Evolutionary conservation across 331 rosid genomes (phyloP).

Genomic region (Telfairia occidentalis): DNA sequence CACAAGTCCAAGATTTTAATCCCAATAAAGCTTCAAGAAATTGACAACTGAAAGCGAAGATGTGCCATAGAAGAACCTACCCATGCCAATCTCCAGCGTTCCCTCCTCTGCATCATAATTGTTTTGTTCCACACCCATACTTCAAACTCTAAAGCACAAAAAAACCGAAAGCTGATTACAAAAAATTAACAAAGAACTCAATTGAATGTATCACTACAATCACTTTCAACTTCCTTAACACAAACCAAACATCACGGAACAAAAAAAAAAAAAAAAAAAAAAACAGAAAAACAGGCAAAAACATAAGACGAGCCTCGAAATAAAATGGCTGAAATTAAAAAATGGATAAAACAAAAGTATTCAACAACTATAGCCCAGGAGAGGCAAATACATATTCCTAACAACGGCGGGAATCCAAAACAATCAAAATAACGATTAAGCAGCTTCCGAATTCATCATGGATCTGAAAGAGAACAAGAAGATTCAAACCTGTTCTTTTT

Average conservation of each 20-base stretch:
- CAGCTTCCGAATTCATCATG: not conserved
- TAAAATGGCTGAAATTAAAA: not conserved
- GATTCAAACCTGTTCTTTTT: constrained; percentile 4
- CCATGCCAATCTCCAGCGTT: constrained; percentile 87
- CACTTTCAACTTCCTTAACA: not conserved
- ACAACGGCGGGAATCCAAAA: not conserved
- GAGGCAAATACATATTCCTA: not conserved
- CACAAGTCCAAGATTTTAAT: not conserved
- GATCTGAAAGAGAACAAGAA: constrained; percentile 5
- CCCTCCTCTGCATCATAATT: constrained; percentile 49
- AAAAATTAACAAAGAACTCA: not conserved
- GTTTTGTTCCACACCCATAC: constrained; percentile 60
- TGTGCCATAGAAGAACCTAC: constrained; percentile 32
- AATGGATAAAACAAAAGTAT: not conserved
- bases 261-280: not conserved
- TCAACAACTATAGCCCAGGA: not conserved
- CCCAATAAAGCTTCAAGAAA: not conserved
- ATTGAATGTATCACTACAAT: not conserved
- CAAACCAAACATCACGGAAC: not conserved
- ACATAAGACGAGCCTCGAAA: not conserved
- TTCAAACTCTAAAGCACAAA: constrained; percentile 26
- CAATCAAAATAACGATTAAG: not conserved
- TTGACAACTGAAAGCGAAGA: not conserved
- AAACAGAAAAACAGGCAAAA: not conserved
- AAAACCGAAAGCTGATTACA: not conserved